These are phyloP conservation scores for Aspergillus sp. DNA, from an alignment of 2,329 filamentous ascomycete species.

Conservation along the genomic window DNA sequence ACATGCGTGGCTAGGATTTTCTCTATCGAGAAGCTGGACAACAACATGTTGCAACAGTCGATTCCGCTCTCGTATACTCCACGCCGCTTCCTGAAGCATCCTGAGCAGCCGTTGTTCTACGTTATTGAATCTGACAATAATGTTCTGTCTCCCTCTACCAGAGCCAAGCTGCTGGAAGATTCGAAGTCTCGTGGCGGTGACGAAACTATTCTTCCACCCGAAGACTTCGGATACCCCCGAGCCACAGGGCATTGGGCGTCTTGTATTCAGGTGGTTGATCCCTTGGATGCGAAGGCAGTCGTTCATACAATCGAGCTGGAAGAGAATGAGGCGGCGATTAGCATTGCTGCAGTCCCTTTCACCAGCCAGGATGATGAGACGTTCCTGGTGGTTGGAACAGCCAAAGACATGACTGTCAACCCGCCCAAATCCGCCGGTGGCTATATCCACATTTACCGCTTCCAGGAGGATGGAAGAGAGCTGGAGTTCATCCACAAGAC, in stretches of 20 bases:
- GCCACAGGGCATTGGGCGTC: slow-evolving; percentile 90
- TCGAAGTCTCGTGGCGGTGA: slow-evolving; percentile 71
- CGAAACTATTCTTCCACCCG: slow-evolving; percentile 67
- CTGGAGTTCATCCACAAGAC: slow-evolving; percentile 97
- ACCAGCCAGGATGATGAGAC: slow-evolving; percentile 83
- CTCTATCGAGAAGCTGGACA: slow-evolving; percentile 80
- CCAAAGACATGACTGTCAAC: slow-evolving; percentile 80
- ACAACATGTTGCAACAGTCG: slow-evolving; percentile 82
- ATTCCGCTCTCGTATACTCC: slow-evolving; percentile 89
- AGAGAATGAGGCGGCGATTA: slow-evolving; percentile 89
- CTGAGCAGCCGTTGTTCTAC: slow-evolving; percentile 86
- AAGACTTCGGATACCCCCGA: slow-evolving; percentile 86
- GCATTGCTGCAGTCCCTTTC: slow-evolving; percentile 80
- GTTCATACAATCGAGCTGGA: slow-evolving; percentile 78
- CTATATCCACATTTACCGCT: slow-evolving; percentile 89
- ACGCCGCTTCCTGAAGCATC: slow-evolving; percentile 81
- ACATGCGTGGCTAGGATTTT: slow-evolving; percentile 66
- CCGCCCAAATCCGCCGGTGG: slow-evolving; percentile 75
- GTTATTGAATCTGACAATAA: slow-evolving; percentile 94
- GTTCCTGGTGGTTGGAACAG: slow-evolving; percentile 92
- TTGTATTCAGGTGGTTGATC: slow-evolving; percentile 90
- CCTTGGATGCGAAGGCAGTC: slow-evolving; percentile 70
- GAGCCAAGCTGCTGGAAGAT: slow-evolving; percentile 72
- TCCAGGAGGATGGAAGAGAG: slow-evolving; percentile 81
- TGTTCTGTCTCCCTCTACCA: slow-evolving; percentile 77